These are phyloP conservation scores for Aspergillus hancockii DNA, from an alignment of 495 filamentous ascomycete genomes.

Conservation along the genomic window DNA sequence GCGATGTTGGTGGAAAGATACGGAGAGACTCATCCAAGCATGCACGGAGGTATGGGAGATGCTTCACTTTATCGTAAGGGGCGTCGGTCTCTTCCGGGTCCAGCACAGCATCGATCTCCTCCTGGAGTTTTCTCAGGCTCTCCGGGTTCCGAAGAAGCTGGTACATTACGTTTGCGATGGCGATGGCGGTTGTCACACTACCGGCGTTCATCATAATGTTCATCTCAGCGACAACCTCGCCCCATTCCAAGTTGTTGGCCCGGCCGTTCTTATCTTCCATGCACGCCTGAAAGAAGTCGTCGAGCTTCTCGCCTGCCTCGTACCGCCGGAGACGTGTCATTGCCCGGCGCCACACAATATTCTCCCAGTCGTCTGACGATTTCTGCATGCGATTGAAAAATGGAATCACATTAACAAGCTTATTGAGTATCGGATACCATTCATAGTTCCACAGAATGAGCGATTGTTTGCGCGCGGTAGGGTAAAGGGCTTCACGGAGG, in stretches of 20 bases:
- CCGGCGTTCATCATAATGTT: slow-evolving; percentile 54
- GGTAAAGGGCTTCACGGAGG: slow-evolving; percentile 49
- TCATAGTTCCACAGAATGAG: slow-evolving; percentile 50
- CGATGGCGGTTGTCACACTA: slow-evolving; percentile 56
- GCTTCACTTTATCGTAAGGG: slow-evolving; percentile 46
- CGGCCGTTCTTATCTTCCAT: slow-evolving; percentile 56
- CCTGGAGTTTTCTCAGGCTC: slow-evolving; percentile 50
- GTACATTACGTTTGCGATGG: slow-evolving; percentile 54
- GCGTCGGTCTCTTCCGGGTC: slow-evolving; percentile 40
- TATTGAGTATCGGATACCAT: slow-evolving; percentile 41
- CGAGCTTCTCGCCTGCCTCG: slow-evolving; percentile 52
- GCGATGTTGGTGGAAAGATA: slow-evolving; percentile 41
- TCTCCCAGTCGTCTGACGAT: slow-evolving; percentile 29
- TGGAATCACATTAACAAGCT: slow-evolving; percentile 33
- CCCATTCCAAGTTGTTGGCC: slow-evolving; percentile 36
- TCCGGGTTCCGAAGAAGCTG: slow-evolving; percentile 55
- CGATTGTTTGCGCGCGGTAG: slow-evolving; percentile 43
- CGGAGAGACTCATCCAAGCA: slow-evolving; percentile 51
- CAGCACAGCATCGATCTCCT: slow-evolving; percentile 55
- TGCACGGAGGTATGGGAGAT: slow-evolving; percentile 44
- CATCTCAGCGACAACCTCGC: slow-evolving; percentile 35
- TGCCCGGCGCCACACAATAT: slow-evolving; percentile 44
- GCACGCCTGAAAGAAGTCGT: slow-evolving; percentile 58
- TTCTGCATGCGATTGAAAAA: slow-evolving; percentile 32
- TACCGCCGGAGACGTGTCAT: slow-evolving; percentile 42